phyloP scores from a whole-genome alignment of 192 early-diverging fungal species.

The Backusella australiensis region DNA sequence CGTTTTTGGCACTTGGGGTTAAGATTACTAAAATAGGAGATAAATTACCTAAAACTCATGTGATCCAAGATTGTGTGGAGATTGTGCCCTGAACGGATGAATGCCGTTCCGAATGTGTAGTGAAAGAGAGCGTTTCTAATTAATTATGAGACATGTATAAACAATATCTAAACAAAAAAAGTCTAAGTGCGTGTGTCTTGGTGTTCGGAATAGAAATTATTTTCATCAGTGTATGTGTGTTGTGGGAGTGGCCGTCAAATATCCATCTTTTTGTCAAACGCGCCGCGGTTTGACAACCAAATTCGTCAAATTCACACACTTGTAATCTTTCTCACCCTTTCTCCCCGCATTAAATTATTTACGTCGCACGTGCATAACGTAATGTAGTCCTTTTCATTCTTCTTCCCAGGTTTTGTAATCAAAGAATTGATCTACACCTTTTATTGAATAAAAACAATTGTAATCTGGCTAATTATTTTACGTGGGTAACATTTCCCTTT shows the following conservation, averaged over 20 bases:
- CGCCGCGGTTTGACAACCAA: conserved; percentile 11
- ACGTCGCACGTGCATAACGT: background rate
- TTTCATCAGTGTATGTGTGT: background rate
- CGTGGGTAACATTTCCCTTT: background rate
- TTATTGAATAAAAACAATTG: background rate
- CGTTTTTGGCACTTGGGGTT: conserved; percentile 1
- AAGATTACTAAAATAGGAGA: background rate
- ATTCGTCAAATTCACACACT: conserved; percentile 14
- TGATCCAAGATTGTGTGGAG: background rate
- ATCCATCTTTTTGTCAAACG: background rate
- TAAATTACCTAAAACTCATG: background rate
- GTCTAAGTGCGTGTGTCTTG: background rate
- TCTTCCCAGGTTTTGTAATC: conserved; percentile 2
- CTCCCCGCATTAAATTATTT: conserved; percentile 1
- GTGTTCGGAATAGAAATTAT: background rate
- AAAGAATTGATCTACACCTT: background rate
- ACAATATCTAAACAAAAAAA: background rate
- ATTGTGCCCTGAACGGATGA: background rate
- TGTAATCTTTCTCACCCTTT: conserved; percentile 3
- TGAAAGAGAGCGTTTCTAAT: background rate
- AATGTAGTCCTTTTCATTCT: background rate
- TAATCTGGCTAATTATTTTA: background rate
- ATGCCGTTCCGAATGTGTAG: background rate
- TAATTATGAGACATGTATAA: background rate
- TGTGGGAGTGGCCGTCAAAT: background rate